Evolutionary conservation across 2,329 filamentous ascomycete genomes (phyloP).

Genomic region (Amauroascus verrucosus): DNA sequence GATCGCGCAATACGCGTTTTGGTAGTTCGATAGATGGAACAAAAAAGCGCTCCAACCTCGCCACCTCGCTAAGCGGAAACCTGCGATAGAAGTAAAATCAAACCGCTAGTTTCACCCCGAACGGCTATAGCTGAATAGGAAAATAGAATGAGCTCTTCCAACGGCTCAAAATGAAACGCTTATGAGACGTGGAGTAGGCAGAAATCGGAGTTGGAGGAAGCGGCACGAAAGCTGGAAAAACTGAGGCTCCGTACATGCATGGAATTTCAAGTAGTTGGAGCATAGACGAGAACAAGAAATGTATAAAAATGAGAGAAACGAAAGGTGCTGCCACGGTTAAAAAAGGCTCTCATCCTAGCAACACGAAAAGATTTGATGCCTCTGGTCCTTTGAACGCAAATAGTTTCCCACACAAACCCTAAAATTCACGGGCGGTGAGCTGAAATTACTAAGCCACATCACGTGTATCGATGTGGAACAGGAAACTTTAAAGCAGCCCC

Average conservation of each 20-base stretch:
- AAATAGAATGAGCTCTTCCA: background rate
- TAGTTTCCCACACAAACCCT: background rate
- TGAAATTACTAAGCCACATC: slow-evolving; percentile 1
- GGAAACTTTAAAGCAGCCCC: background rate
- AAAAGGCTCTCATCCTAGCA: background rate
- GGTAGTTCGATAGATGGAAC: background rate
- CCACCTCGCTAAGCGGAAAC: background rate
- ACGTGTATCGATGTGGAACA: background rate
- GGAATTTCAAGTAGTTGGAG: background rate
- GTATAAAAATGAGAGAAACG: background rate
- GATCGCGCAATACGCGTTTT: background rate
- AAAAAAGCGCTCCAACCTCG: background rate
- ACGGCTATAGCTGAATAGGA: background rate
- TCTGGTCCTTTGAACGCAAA: background rate
- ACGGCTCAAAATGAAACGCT: background rate
- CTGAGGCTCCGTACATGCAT: background rate
- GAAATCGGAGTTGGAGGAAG: background rate
- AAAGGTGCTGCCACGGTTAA: no score
- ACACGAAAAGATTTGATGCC: background rate
- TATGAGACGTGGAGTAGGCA: background rate
- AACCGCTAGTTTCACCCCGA: background rate
- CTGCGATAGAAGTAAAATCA: background rate
- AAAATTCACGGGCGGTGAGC: slow-evolving; percentile 3
- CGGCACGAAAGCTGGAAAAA: background rate
- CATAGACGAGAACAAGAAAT: background rate